Evolutionary conservation across 768 basidiomycete species (phyloP).

Genomic region (Suillus americanus): DNA sequence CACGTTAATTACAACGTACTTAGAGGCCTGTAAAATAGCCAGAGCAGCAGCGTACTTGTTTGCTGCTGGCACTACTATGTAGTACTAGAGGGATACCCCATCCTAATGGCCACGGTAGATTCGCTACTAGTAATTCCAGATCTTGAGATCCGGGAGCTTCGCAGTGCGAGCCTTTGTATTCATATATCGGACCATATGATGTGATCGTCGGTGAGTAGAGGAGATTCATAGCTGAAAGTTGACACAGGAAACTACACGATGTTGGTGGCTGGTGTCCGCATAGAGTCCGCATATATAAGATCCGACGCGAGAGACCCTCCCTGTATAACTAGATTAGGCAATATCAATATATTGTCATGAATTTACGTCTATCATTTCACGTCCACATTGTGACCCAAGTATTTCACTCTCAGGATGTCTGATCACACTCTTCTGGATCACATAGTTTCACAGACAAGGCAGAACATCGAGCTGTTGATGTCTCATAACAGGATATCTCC

Average conservation of each 20-base stretch:
- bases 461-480: conserved; percentile 47
- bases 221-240: neutral
- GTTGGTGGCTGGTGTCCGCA: neutral
- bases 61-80: neutral
- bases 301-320: neutral
- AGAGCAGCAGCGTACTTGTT: neutral
- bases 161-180: neutral
- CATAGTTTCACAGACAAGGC: conserved; percentile 45
- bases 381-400: neutral
- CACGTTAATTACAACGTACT: neutral
- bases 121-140: neutral
- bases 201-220: neutral
- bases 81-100: neutral
- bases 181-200: neutral
- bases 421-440: conserved; percentile 30
- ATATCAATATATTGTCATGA: neutral
- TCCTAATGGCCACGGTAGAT: neutral
- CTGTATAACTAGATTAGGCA: neutral
- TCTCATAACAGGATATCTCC: conserved; percentile 40
- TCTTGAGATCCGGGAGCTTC: neutral
- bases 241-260: neutral
- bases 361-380: neutral
- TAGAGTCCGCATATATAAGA: neutral
- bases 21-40: neutral
- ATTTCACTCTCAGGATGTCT: conserved; percentile 17